Evolutionary conservation across 495 filamentous ascomycete species (phyloP).

Genomic region (Xylaria sp.): DNA sequence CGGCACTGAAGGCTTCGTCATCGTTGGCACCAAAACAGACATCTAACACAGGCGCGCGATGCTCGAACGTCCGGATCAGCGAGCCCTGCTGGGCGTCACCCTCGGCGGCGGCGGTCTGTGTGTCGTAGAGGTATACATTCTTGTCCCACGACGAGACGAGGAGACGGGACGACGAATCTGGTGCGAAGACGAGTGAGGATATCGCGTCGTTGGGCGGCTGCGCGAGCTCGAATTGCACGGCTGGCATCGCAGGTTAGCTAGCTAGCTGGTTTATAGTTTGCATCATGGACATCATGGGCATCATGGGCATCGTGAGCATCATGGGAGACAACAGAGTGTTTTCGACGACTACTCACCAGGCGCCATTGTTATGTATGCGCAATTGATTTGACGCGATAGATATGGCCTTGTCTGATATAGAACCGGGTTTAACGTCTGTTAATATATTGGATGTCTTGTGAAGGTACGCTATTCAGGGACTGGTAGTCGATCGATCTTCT

Average conservation of each 20-base stretch:
- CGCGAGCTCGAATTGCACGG: conserved; percentile 72
- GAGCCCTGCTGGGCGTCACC: conserved; percentile 62
- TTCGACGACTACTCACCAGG: conserved; percentile 8
- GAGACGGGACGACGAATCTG: conserved; percentile 68
- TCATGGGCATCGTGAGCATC: too few species aligned
- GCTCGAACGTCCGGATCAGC: conserved; percentile 75
- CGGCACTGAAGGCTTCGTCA: conserved; percentile 80
- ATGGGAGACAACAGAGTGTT: background rate
- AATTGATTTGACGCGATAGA: background rate
- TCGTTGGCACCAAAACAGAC: conserved; percentile 88
- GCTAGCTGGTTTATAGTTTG: conserved; percentile 23
- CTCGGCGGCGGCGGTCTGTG: conserved; percentile 59
- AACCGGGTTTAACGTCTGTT: background rate
- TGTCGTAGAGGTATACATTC: conserved; percentile 88
- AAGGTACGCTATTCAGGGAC: background rate
- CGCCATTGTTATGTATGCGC: conserved; percentile 18
- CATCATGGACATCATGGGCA: too few species aligned
- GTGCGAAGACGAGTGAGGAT: conserved; percentile 84
- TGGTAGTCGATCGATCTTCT: background rate
- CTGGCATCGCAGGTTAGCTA: conserved; percentile 42
- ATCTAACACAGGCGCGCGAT: conserved; percentile 86
- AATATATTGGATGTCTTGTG: background rate
- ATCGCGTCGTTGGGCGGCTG: conserved; percentile 87
- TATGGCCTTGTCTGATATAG: background rate
- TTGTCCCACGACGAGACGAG: conserved; percentile 96